Conservation (phyloP, 345 rosid genomes). For the Microcos paniculata region DNA sequence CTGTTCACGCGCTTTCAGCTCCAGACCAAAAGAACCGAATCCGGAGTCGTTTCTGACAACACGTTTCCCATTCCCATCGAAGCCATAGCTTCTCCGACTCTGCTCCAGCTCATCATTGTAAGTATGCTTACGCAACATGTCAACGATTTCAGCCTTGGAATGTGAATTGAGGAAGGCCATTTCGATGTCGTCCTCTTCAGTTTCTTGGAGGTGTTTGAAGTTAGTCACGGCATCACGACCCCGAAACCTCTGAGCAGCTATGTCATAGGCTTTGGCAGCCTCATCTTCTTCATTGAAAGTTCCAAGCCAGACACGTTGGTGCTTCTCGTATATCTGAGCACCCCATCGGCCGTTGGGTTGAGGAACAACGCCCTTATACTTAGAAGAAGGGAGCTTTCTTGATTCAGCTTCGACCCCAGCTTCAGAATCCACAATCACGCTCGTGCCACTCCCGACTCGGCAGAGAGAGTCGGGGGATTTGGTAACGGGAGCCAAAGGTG, state of each 20-base stretch:
- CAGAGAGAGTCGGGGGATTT: constrained; percentile 41
- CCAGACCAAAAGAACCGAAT: constrained; percentile 17
- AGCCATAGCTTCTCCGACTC: constrained; percentile 46
- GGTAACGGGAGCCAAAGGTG: constrained; percentile 10
- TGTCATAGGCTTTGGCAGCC: constrained; percentile 84
- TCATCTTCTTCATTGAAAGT: constrained; percentile 80
- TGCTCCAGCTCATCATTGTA: constrained; percentile 73
- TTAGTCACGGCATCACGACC: constrained; percentile 84
- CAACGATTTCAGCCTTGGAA: constrained; percentile 85
- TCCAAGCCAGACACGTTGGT: constrained; percentile 93
- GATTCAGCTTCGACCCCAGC: constrained; percentile 77
- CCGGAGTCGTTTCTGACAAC: constrained; percentile 26
- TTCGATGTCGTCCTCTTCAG: constrained; percentile 42
- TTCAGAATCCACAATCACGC: constrained; percentile 57
- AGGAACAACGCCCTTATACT: constrained; percentile 94
- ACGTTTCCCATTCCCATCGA: constrained; percentile 33
- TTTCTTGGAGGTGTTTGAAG: constrained; percentile 40
- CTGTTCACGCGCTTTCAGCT: constrained; percentile 48
- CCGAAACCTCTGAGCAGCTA: constrained; percentile 78
- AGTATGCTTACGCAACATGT: constrained; percentile 88
- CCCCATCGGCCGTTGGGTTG: constrained; percentile 99
- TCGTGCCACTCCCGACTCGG: constrained; percentile 59
- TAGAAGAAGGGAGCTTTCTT: constrained; percentile 77
- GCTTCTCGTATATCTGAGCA: constrained; percentile 95
- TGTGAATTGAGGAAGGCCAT: constrained; percentile 56